phyloP scores from a whole-genome alignment of 179 eudicot genomes.

The Spergularia azorica region DNA sequence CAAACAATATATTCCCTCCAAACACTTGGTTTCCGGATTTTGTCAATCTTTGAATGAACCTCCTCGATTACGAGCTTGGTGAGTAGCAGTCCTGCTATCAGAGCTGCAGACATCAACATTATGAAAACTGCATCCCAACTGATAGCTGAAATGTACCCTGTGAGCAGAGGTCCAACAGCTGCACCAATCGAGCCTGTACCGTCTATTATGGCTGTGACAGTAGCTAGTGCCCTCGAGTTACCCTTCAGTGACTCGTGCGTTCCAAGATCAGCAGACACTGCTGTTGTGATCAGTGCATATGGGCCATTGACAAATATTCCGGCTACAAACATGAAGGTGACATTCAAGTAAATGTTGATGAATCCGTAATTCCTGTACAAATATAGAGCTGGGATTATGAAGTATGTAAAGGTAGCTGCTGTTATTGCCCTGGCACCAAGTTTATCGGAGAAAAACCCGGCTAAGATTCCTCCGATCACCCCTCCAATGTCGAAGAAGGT shows the following conservation, averaged over 20 bases:
- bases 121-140: conserved; percentile 84
- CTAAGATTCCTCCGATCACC: conserved; percentile 78
- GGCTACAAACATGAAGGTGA: conserved; percentile 55
- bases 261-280: conserved; percentile 89
- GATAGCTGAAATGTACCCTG: conserved; percentile 65
- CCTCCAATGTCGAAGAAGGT: conserved; percentile 94
- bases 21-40: conserved; percentile 36
- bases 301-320: conserved; percentile 92
- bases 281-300: conserved; percentile 86
- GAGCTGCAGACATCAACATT: conserved; percentile 56
- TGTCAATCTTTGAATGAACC: conserved; percentile 53
- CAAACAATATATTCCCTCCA: conserved; percentile 33
- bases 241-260: conserved; percentile 78
- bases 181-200: conserved; percentile 98
- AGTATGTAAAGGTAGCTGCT: conserved; percentile 79
- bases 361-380: conserved; percentile 71
- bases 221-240: conserved; percentile 75
- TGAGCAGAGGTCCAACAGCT: conserved; percentile 80
- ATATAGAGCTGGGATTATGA: conserved; percentile 74
- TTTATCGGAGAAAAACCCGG: conserved; percentile 73
- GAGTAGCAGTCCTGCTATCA: conserved; percentile 71
- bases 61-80: conserved; percentile 74
- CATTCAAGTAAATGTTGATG: conserved; percentile 50
- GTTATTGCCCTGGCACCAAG: conserved; percentile 88
- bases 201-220: conserved; percentile 89